Evolutionary conservation across 2,329 filamentous ascomycete genomes (phyloP), one percentile per base, ranked within the genome.

Genomic region (Blastomyces gilchristii): DNA sequence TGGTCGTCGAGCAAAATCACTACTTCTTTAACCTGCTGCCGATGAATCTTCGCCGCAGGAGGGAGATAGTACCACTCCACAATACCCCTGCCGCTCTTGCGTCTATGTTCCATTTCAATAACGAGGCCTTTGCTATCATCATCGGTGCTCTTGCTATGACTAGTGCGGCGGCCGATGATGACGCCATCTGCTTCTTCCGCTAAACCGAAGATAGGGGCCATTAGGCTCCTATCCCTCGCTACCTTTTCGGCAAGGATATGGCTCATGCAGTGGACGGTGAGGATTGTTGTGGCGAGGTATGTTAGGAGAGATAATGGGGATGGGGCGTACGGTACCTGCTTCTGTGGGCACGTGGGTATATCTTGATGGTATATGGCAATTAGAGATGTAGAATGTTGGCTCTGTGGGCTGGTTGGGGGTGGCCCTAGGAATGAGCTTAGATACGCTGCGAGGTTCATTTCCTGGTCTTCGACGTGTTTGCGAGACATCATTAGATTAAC

Each of bases 261-360:
- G 8, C 85, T 78, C 49, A 97, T 82, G 16, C 86, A 89, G 49
- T 87, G 85, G 0, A 89, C 80, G 4, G 84, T 86, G 64, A 97
- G 81, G 61, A 97, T 83, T 3, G 91, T 87, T 3, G 94, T 99
- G n/a, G 92, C 90, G 63, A 97, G 85, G 75, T 95, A 95, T 56
- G 82, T 84, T 28, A 97, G 80, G 0, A 91, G 78, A 1, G 86
- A 86, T 14, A 95, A 80, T 0, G 91, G 85, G 37, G 85, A 78
- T 0, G 91, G 90, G 22, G 83, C 78, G 75, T 75, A 82, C 45
- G 71, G 63, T 58, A 70, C 68, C 41, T 70, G 67, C 14, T 73
- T 67, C 39, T 49, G 58, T 16, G 73, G 67, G 4, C 72, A 75
- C 62, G 85, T 75, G 0, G 90, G 88, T 3, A 93, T 82, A 75